Evolutionary conservation across 1,139 yeast species (phyloP).

Genomic region (Yamadazyma jaroonii): DNA sequence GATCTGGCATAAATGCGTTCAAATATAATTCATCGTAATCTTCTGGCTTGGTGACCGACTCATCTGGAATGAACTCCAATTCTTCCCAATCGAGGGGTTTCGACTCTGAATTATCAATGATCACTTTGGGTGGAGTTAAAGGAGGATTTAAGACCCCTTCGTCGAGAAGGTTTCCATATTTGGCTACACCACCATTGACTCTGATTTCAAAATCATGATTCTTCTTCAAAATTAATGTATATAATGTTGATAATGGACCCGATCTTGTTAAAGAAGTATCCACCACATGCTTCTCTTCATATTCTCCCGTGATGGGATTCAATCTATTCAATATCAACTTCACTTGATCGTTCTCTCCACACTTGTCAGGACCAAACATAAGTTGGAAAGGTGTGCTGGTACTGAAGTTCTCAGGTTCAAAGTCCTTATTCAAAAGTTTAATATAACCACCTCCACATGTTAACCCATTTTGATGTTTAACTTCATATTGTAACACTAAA

Average conservation of each 20-base stretch:
- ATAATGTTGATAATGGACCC: conserved; percentile 59
- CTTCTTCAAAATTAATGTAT: conserved; percentile 68
- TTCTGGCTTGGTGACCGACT: conserved; percentile 59
- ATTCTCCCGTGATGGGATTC: conserved; percentile 52
- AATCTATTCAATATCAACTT: conserved; percentile 68
- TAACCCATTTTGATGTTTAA: conserved; percentile 73
- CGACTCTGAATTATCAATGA: conserved; percentile 57
- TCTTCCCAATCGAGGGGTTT: conserved; percentile 88
- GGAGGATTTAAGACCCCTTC: conserved; percentile 54
- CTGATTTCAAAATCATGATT: conserved; percentile 74
- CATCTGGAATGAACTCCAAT: conserved; percentile 56
- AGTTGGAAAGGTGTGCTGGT: conserved; percentile 72
- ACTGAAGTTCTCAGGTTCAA: conserved; percentile 34
- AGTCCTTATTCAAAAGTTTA: conserved; percentile 59
- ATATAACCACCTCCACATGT: conserved; percentile 88
- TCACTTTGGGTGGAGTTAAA: conserved; percentile 59
- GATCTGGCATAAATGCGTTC: conserved; percentile 60
- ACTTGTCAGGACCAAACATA: conserved; percentile 94
- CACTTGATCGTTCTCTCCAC: conserved; percentile 77
- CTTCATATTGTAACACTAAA: conserved; percentile 84
- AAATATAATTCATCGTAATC: conserved; percentile 75
- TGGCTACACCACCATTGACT: conserved; percentile 71
- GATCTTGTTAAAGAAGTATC: conserved; percentile 65
- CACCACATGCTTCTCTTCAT: conserved; percentile 68
- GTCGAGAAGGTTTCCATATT: conserved; percentile 63